Evolutionary conservation across 2,329 filamentous ascomycete species (phyloP).

Genomic region (Xylaria arbuscula): DNA sequence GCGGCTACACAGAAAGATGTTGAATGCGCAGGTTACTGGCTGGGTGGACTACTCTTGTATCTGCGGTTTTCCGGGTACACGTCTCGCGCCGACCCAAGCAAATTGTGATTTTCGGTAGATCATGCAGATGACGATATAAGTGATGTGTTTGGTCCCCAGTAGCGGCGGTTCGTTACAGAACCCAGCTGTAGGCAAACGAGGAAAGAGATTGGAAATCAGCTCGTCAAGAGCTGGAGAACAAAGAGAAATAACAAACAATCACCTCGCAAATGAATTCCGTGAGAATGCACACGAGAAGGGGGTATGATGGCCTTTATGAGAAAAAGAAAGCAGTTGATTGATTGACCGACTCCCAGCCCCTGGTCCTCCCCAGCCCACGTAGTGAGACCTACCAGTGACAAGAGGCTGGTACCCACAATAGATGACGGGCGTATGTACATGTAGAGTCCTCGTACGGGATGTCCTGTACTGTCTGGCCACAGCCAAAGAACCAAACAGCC

Average conservation of each 20-base stretch:
- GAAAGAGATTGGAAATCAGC: conserved; percentile 18
- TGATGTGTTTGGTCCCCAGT: conserved; percentile 22
- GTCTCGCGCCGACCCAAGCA: conserved; percentile 26
- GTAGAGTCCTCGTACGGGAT: conserved; percentile 9
- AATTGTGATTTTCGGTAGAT: conserved; percentile 31
- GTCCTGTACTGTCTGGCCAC: too few species aligned
- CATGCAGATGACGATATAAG: conserved; percentile 31
- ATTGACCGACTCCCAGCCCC: not conserved
- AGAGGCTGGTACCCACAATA: conserved; percentile 6
- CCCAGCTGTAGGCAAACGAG: conserved; percentile 21
- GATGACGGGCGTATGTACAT: conserved; percentile 11
- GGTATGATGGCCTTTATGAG: conserved; percentile 40
- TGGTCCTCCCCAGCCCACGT: not conserved
- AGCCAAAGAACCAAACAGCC: not conserved
- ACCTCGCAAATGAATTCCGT: conserved; percentile 25
- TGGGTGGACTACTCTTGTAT: conserved; percentile 2
- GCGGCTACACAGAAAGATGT: conserved; percentile 28
- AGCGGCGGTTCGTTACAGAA: conserved; percentile 16
- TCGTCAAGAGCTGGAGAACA: conserved; percentile 29
- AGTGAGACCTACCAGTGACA: conserved; percentile 14
- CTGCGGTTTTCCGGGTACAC: not conserved
- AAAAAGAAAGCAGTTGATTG: conserved; percentile 19
- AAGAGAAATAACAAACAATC: conserved; percentile 34
- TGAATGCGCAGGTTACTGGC: not conserved
- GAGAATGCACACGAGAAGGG: conserved; percentile 25